Evolutionary conservation across 2,329 filamentous ascomycete genomes (phyloP).

Genomic region (Microcera coccophila): DNA sequence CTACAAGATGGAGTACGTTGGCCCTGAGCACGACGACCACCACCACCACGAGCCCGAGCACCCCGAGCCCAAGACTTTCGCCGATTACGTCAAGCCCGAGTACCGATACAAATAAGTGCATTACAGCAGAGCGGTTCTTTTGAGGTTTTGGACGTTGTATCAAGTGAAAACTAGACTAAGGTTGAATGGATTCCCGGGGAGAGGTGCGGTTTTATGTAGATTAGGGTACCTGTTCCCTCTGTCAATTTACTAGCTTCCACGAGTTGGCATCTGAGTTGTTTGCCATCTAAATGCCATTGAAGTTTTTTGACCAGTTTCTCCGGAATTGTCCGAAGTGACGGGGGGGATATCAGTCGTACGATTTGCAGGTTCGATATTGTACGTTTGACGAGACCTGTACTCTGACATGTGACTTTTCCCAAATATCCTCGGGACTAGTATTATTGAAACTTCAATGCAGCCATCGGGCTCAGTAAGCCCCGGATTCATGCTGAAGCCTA

Average conservation of each 20-base stretch:
- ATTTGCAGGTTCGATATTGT: no score
- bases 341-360: no score
- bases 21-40: constrained; percentile 71
- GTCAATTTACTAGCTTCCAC: constrained; percentile 34
- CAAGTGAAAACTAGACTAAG: constrained; percentile 23
- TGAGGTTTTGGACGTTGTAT: constrained; percentile 19
- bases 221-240: constrained; percentile 36
- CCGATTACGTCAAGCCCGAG: constrained; percentile 91
- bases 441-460: no score
- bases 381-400: no score
- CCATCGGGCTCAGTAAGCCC: no score
- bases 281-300: not conserved
- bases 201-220: constrained; percentile 38
- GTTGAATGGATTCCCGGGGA: constrained; percentile 19
- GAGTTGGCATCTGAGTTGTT: constrained; percentile 13
- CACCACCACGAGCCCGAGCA: constrained; percentile 58
- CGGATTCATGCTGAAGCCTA: no score
- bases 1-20: constrained; percentile 97
- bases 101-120: constrained; percentile 67
- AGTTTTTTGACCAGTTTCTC: no score
- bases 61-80: constrained; percentile 92
- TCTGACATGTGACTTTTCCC: no score
- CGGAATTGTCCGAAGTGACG: no score
- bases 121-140: constrained; percentile 10
- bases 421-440: no score